These are phyloP conservation scores for Sclerotinia trifoliorum DNA, from an alignment of 2,329 filamentous ascomycete genomes.

Conservation along the genomic window DNA sequence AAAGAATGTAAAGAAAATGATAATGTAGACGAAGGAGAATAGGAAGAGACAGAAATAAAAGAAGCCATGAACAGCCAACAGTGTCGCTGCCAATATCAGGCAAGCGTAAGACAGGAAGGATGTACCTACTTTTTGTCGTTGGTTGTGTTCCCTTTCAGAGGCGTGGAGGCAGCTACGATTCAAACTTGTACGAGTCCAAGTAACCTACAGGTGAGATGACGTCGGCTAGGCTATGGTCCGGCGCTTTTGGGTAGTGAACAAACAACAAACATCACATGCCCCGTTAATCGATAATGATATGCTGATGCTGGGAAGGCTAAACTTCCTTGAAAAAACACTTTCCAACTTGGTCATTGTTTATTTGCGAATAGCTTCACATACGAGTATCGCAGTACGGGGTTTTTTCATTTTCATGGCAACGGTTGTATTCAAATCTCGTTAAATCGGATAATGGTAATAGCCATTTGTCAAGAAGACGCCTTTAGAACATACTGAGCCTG, in stretches of 20 bases:
- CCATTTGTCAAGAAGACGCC: not conserved
- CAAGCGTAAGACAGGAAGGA: conserved; percentile 15
- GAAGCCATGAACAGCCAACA: conserved; percentile 20
- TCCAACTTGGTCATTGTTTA: not conserved
- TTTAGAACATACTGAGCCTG: too few species aligned
- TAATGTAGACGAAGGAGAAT: not conserved
- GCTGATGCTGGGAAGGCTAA: too few species aligned
- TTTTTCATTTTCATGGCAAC: not conserved
- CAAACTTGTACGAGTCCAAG: not conserved
- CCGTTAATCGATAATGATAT: too few species aligned
- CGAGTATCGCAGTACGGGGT: too few species aligned
- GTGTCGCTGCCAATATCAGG: conserved; percentile 21
- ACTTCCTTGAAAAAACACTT: not conserved
- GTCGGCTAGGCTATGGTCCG: conserved; percentile 16
- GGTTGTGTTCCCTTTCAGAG: conserved; percentile 9
- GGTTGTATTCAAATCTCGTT: not conserved
- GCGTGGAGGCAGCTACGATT: conserved; percentile 26
- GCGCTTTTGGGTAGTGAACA: conserved; percentile 6
- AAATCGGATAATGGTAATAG: not conserved
- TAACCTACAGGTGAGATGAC: not conserved
- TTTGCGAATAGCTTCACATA: conserved; percentile 14
- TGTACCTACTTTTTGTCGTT: conserved; percentile 19
- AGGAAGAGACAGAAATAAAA: not conserved
- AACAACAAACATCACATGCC: conserved; percentile 14
- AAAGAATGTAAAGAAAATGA: conserved; percentile 22